Base-by-base conservation (phyloP, 345 rosid genomes). In the Tarenaya hassleriana region DNA sequence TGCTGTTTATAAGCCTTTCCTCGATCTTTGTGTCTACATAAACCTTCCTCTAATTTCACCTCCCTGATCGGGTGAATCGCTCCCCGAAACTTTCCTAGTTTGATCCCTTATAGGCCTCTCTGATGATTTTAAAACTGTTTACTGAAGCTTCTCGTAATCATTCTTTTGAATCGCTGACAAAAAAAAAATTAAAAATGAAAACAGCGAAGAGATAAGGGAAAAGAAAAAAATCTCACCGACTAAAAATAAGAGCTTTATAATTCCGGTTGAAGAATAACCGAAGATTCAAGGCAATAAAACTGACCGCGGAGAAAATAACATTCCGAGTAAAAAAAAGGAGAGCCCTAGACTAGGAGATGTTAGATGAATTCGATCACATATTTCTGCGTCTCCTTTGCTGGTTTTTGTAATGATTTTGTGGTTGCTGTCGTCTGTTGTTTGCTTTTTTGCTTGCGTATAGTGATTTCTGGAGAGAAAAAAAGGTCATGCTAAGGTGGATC, bases 121-220 rank as follows among this genome's bases (percentile, higher is more conserved):
- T 53, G 1, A 52, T 16, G 44, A 42, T 34, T 44, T 35, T 7
- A 44, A 12, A 52, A 8, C 45, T 61, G 42, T 58, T 52, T 57
- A 52, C 62, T 21, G 24, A 46, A 35, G 8, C 15, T 44, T 35
- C 45, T 35, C 35, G 39, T 59, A 66, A 52, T 64, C 70, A 60
- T 66, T 39, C n/a, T 39, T 5, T 21, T 10, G 5, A 6, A 18
- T 47, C 42, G 8, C 7, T 13, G 8, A 13, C 4, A 10, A 34
- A 44, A 56, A 33, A 1, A 12, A 41, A 34, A 27, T 21, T 21
- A 21, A n/a, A n/a, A n/a, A n/a, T n/a, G n/a, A n/a, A n/a, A n/a
- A n/a, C n/a, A n/a, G n/a, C n/a, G n/a, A n/a, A n/a, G n/a, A n/a
- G n/a, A n/a, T n/a, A n/a, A n/a, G n/a, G n/a, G n/a, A n/a, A n/a